Percentiles rank a stretch among this genome's conserved stretches.
phyloP scores from a whole-genome alignment of 352 stramenopile species.

The Phytophthora nicotianae region DNA sequence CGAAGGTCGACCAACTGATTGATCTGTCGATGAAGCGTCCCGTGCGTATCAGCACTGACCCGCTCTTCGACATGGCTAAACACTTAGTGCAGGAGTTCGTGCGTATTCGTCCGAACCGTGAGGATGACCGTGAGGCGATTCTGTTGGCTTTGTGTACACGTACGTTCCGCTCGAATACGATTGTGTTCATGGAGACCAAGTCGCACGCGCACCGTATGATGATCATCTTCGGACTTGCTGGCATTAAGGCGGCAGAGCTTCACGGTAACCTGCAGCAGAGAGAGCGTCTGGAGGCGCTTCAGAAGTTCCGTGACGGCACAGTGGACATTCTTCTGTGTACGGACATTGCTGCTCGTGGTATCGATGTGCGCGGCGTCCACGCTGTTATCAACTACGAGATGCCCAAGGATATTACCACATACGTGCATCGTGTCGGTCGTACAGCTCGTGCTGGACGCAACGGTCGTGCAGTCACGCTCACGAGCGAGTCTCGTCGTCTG shows the following conservation, averaged over 20 bases:
- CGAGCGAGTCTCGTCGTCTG: conserved; percentile 88
- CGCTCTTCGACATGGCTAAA: conserved; percentile 95
- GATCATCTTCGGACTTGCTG: conserved; percentile 95
- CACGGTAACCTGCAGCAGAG: conserved; percentile 98
- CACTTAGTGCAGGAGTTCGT: conserved; percentile 99
- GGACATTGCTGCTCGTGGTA: conserved; percentile 97
- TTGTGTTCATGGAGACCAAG: conserved; percentile 99
- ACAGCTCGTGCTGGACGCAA: conserved; percentile 97
- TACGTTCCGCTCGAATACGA: conserved; percentile 95
- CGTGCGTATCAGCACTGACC: conserved; percentile 94
- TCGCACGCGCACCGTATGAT: conserved; percentile 95
- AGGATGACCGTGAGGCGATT: conserved; percentile 95
- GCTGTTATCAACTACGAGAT: conserved; percentile 99
- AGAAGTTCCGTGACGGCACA: conserved; percentile 95
- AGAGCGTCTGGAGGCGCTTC: conserved; percentile 95
- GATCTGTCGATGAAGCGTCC: conserved; percentile 97
- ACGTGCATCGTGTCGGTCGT: conserved; percentile 98
- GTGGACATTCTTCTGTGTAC: conserved; percentile 98
- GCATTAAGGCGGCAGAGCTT: conserved; percentile 97
- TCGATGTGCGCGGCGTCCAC: conserved; percentile 98
- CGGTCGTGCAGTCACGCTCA: conserved; percentile 88
- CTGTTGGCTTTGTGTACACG: conserved; percentile 95
- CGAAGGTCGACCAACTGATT: conserved; percentile 97
- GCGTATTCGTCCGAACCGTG: conserved; percentile 89
- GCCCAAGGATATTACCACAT: conserved; percentile 97